Evolutionary conservation across 352 stramenopile genomes (phyloP).

Genomic region (Phytophthora cajani): DNA sequence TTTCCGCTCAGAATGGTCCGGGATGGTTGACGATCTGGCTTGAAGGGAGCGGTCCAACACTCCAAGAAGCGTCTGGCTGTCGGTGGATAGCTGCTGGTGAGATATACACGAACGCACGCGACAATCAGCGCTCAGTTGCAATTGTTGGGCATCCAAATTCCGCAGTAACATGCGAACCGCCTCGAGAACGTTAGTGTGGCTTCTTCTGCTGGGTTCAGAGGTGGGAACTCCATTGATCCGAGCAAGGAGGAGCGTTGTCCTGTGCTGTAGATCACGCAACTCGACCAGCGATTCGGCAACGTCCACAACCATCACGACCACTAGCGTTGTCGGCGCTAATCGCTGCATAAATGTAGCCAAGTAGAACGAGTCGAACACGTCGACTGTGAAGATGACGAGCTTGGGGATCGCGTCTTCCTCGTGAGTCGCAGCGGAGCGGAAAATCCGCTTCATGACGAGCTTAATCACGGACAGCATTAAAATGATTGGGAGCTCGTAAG

Average conservation of each 20-base stretch:
- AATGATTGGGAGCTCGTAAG: not conserved
- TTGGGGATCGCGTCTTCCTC: not conserved
- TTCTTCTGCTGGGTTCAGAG: not conserved
- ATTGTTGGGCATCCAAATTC: not conserved
- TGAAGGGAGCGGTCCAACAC: not conserved
- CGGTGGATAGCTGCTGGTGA: not conserved
- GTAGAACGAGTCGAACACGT: constrained; percentile 10
- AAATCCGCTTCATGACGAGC: not conserved
- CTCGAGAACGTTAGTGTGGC: not conserved
- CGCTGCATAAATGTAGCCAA: constrained; percentile 4
- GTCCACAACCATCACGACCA: not conserved
- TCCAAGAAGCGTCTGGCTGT: not conserved
- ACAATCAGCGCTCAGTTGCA: not conserved
- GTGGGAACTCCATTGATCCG: not conserved
- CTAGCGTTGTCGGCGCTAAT: not conserved
- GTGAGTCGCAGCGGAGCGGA: not conserved
- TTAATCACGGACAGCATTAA: not conserved
- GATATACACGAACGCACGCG: constrained; percentile 1
- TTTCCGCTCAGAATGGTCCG: not conserved
- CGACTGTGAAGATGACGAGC: not conserved
- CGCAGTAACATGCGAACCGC: not conserved
- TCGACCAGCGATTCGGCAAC: not conserved
- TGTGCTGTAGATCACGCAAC: not conserved
- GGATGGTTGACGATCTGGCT: not conserved
- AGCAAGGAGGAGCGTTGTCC: not conserved